Conservation (phyloP, 2,329 filamentous ascomycete species). For the Fusarium pilosicola region DNA sequence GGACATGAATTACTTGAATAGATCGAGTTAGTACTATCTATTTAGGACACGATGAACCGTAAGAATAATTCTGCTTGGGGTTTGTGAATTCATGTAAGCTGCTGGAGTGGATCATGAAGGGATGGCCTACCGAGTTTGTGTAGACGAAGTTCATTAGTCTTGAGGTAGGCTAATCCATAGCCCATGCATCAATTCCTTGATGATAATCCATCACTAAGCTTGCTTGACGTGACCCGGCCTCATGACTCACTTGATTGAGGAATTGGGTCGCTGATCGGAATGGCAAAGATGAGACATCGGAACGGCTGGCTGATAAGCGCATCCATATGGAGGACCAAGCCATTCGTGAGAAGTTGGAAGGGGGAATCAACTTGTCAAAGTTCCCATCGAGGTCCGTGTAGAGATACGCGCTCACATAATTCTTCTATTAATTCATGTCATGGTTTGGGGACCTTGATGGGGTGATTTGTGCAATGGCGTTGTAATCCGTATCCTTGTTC, state of each 20-base stretch:
- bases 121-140: background rate
- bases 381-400: rapidly evolving
- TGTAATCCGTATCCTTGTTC: background rate
- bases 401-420: background rate
- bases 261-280: too few species aligned
- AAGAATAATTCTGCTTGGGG: rapidly evolving
- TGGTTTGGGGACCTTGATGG: background rate
- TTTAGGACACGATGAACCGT: background rate
- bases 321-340: too few species aligned
- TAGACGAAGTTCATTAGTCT: rapidly evolving
- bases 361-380: background rate
- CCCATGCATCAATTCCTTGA: too few species aligned
- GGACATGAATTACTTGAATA: too few species aligned
- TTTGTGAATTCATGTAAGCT: rapidly evolving
- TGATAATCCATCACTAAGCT: rapidly evolving
- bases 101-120: rapidly evolving
- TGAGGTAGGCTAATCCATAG: background rate
- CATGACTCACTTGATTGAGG: too few species aligned
- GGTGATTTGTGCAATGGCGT: rapidly evolving
- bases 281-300: background rate
- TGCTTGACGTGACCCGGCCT: rapidly evolving
- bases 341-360: background rate
- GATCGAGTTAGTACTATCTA: rapidly evolving
- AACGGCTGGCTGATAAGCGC: rapidly evolving
- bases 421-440: rapidly evolving